Conservation (phyloP, 1,284 basidiomycete genomes). For the Irpex lacteus region DNA sequence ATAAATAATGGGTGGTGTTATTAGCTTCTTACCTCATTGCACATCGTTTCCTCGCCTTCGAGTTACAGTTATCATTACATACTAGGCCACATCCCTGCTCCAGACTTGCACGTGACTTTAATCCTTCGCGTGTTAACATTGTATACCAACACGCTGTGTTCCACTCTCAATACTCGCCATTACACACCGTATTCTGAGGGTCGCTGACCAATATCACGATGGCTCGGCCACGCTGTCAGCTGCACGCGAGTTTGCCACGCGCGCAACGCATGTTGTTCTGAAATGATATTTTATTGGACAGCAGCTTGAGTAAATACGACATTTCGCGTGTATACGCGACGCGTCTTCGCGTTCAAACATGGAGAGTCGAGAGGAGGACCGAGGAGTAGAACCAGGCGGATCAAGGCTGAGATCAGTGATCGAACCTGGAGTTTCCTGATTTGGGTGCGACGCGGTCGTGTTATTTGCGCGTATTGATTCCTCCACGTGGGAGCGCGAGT, state of each 20-base stretch:
- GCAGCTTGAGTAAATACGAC: not conserved
- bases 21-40: no score
- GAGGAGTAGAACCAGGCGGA: not conserved
- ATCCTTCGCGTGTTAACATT: no score
- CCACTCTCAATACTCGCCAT: no score
- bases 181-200: no score
- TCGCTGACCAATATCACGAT: not conserved
- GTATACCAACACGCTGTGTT: no score
- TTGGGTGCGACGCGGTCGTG: conserved; percentile 19
- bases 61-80: no score
- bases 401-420: not conserved
- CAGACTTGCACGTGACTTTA: no score
- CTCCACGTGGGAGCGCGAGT: conserved; percentile 23
- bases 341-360: not conserved
- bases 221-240: not conserved
- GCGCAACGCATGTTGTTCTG: not conserved
- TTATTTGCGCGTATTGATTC: conserved; percentile 22
- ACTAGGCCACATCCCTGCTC: no score
- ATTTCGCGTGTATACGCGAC: no score
- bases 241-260: not conserved
- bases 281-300: not conserved
- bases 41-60: no score
- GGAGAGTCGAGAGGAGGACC: not conserved
- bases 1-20: no score
- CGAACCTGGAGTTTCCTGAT: conserved; percentile 1